A percentile compares a stretch with the other conserved stretches of the same genome.
Evolutionary conservation across 2,329 filamentous ascomycete species (phyloP).

Genomic region (Aspergillus phoenicis): DNA sequence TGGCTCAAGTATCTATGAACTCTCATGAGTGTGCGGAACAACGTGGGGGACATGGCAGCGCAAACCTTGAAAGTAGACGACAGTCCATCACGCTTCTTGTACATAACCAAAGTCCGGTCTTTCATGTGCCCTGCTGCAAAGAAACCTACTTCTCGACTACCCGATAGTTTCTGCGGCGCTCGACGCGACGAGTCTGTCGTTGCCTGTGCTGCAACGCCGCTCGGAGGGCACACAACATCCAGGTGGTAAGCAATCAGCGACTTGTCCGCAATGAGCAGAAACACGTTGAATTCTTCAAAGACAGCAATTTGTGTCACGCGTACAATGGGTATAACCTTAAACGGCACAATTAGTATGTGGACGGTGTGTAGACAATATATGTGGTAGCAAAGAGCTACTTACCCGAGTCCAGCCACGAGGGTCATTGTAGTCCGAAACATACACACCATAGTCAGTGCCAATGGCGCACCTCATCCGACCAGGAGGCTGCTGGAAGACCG

Average conservation of each 20-base stretch:
- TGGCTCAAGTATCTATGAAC: conserved; percentile 70
- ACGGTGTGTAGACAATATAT: neutral
- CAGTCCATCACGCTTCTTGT: conserved; percentile 91
- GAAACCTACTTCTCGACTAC: conserved; percentile 90
- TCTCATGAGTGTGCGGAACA: neutral
- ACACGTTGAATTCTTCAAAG: conserved; percentile 91
- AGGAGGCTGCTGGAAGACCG: conserved; percentile 78
- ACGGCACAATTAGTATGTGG: conserved; percentile 13
- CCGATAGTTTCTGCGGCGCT: conserved; percentile 87
- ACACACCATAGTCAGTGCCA: conserved; percentile 93
- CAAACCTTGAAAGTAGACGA: conserved; percentile 81
- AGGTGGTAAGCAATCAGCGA: conserved; percentile 91
- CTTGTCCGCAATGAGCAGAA: conserved; percentile 88
- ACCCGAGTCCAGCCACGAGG: conserved; percentile 89
- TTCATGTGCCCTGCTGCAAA: conserved; percentile 97
- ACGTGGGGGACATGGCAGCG: neutral
- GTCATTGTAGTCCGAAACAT: conserved; percentile 82
- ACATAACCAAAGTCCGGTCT: conserved; percentile 89
- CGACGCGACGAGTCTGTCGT: conserved; percentile 72
- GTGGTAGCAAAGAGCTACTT: conserved; percentile 41
- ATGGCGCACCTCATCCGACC: conserved; percentile 88
- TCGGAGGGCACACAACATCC: conserved; percentile 70
- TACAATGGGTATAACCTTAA: conserved; percentile 71
- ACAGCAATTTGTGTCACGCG: conserved; percentile 91
- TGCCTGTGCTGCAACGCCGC: conserved; percentile 53